phyloP scores from a whole-genome alignment of 106 monocot species.

The Platanthera zijinensis region DNA sequence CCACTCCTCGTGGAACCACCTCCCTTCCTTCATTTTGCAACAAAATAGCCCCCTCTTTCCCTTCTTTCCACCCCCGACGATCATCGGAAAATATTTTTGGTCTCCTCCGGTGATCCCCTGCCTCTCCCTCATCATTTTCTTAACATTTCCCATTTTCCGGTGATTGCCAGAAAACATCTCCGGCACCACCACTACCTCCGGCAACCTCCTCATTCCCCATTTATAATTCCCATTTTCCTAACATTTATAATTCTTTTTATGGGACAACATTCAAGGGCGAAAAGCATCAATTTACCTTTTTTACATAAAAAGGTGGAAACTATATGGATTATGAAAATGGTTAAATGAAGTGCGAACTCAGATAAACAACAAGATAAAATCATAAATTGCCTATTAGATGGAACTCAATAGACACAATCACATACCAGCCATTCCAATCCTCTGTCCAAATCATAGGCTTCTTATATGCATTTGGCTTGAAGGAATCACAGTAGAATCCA shows the following conservation, averaged over 20 bases:
- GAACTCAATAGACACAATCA: background rate
- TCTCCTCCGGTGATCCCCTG: no score
- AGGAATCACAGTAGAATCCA: constrained; percentile 94
- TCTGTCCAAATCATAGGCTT: constrained; percentile 95
- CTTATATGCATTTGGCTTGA: constrained; percentile 70
- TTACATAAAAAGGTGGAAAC: background rate
- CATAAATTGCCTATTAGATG: background rate
- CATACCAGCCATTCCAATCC: constrained; percentile 99
- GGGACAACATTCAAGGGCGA: background rate
- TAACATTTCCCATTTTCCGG: no score
- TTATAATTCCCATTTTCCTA: no score
- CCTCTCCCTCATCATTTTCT: no score
- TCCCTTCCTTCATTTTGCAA: no score
- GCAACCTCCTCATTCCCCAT: no score
- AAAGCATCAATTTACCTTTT: background rate
- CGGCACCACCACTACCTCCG: no score
- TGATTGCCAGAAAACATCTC: no score
- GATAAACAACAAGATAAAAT: background rate
- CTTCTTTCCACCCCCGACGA: no score
- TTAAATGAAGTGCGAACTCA: background rate
- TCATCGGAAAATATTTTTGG: no score
- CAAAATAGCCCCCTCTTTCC: no score
- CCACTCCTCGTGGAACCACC: no score
- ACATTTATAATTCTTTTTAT: background rate
- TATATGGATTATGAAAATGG: background rate